Evolutionary conservation across 441 rosid genomes (phyloP).

Genomic region (Populus hybrid): DNA sequence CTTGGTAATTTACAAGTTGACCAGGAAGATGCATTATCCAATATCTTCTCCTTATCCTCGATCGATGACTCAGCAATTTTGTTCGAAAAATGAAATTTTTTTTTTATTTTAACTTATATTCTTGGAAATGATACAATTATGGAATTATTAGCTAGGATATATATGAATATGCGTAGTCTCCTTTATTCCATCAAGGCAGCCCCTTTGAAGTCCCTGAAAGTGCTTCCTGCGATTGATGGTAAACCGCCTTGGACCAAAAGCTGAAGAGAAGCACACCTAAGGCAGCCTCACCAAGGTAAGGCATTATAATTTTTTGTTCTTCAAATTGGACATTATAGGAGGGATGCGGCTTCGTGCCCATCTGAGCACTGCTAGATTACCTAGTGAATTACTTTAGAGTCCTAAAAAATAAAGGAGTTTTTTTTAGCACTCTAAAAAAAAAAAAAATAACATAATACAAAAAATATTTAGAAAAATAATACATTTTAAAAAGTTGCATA

Average conservation of each 20-base stretch:
- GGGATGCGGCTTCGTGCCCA: not conserved
- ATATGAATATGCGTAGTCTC: not conserved
- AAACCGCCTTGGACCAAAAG: not conserved
- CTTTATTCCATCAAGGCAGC: not conserved
- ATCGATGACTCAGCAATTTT: not conserved
- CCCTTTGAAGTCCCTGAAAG: not conserved
- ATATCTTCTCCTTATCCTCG: constrained; percentile 1
- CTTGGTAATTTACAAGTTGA: constrained; percentile 1
- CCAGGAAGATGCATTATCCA: not conserved
- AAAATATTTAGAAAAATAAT: too few species aligned
- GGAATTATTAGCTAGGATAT: not conserved
- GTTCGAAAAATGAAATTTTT: too few species aligned
- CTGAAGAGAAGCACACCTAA: not conserved
- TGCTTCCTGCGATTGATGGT: not conserved
- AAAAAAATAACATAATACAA: too few species aligned
- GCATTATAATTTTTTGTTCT: not conserved
- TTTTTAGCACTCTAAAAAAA: too few species aligned
- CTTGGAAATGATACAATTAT: not conserved
- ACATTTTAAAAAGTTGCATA: accelerated
- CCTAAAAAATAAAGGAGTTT: too few species aligned
- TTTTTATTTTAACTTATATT: not conserved
- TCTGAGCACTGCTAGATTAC: not conserved
- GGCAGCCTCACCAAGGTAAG: not conserved
- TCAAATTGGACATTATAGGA: not conserved
- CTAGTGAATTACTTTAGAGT: not conserved